Evolutionary conservation across 495 filamentous ascomycete genomes (phyloP), one percentile per base, ranked within the genome.

Genomic region (Thozetella sp.): DNA sequence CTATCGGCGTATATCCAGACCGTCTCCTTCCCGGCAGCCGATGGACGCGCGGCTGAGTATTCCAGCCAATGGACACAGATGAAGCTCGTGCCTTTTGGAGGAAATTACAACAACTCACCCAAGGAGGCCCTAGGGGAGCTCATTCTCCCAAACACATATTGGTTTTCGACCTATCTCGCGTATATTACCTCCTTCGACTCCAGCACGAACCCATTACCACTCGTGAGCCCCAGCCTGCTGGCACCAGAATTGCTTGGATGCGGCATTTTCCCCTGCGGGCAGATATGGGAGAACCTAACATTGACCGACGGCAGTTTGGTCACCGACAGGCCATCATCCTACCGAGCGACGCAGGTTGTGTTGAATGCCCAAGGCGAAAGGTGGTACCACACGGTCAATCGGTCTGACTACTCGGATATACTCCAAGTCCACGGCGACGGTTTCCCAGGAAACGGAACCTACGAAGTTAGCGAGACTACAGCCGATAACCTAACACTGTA

Each of bases 1-100:
- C 3, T 59, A 4, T 2, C 25, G 3, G 51, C 40, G 17, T 46
- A 45, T 23, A 37, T 59, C 48, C 48, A 54, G 20, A 59, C 57
- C 12, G 25, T 59, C 20, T 1, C 20, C 9, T 34, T 59, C 1
- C 57, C 57, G 9, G 57, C 57, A 26, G 48, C 57, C 25, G 22
- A 59, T 30, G 57, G 57, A n/a, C 48, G 57, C n/a, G 48, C 15
- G 1, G 57, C 57, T 13, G 57, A 59, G 50, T 45, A 59, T 30
- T 30, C 57, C 26, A 53, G 17, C 51, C 30, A 54, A 50, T 54
- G 37, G 25, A 59, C 57, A 12, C 46, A 59, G 57, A 1, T 43
- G 26, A 53, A 59, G 26, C 20, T 54, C 2, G 6, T 25, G 22
- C 30, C 30, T 9, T 9, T 37, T 37, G 9, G 17, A 37, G 30